phyloP scores from a whole-genome alignment of 441 rosid genomes.

The Populus hybrid region DNA sequence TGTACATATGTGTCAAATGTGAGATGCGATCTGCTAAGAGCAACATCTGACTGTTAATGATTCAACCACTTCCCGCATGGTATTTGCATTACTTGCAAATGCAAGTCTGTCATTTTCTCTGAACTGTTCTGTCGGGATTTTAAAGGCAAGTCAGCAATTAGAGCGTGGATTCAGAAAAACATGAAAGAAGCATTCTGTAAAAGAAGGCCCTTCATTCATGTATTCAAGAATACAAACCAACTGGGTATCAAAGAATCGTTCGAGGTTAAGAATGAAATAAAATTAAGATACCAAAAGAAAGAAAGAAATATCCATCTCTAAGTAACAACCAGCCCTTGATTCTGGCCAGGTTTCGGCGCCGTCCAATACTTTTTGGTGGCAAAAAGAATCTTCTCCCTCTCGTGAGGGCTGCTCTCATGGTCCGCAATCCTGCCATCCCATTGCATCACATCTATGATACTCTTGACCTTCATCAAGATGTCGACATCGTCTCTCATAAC shows the following conservation, averaged over 20 bases:
- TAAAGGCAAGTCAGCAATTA: not conserved
- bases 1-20: not conserved
- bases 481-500: constrained; percentile 60
- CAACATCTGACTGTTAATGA: not conserved
- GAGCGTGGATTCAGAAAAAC: not conserved
- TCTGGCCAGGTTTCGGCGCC: constrained; percentile 30
- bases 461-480: constrained; percentile 44
- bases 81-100: not conserved
- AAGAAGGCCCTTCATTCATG: not conserved
- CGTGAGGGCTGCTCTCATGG: constrained; percentile 55
- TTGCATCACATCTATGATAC: constrained; percentile 34
- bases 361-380: constrained; percentile 56
- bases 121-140: not conserved
- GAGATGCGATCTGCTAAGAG: no score
- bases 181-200: no score
- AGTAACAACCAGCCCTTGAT: constrained; percentile 11
- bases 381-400: constrained; percentile 57
- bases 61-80: not conserved
- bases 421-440: constrained; percentile 55
- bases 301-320: not conserved
- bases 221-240: not conserved
- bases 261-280: not conserved
- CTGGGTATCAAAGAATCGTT: not conserved
- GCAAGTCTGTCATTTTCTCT: not conserved
- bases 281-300: not conserved